A percentile compares a stretch with the other conserved stretches of the same genome.
Evolutionary conservation across 2,329 filamentous ascomycete genomes (phyloP).

Genomic region (Claviceps capensis): DNA sequence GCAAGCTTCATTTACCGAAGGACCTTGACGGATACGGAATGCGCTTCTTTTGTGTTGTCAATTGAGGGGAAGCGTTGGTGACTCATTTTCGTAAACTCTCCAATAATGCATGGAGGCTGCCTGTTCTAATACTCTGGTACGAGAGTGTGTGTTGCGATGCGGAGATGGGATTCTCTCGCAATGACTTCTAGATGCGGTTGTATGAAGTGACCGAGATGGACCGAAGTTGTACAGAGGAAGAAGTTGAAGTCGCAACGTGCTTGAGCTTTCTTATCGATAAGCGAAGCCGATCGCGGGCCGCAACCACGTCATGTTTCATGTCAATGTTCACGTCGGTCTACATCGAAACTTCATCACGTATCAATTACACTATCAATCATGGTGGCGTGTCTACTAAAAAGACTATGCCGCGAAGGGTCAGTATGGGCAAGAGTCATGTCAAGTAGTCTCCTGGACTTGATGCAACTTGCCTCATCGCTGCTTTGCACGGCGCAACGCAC

Average conservation of each 20-base stretch:
- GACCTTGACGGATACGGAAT: constrained; percentile 67
- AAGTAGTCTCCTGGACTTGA: neutral
- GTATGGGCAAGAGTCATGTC: neutral
- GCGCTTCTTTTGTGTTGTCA: constrained; percentile 56
- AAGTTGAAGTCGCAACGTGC: neutral
- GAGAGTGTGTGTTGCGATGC: neutral
- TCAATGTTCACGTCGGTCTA: neutral
- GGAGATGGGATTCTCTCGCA: neutral
- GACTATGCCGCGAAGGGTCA: no score
- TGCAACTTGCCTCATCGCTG: neutral
- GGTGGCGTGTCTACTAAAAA: neutral
- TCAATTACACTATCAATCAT: neutral
- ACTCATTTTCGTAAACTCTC: constrained; percentile 29
- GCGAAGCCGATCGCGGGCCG: neutral
- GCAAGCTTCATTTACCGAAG: constrained; percentile 34
- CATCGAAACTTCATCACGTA: neutral
- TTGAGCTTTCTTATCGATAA: constrained; percentile 5
- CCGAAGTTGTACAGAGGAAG: neutral
- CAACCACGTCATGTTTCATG: neutral
- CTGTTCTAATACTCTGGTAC: neutral
- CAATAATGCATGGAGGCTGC: neutral
- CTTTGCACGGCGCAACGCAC: neutral
- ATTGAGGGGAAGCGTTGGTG: constrained; percentile 44
- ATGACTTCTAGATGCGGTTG: no score
- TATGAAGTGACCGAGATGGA: neutral